phyloP scores from a whole-genome alignment of 2,329 filamentous ascomycete genomes.

The Arachnopeziza araneosa region DNA sequence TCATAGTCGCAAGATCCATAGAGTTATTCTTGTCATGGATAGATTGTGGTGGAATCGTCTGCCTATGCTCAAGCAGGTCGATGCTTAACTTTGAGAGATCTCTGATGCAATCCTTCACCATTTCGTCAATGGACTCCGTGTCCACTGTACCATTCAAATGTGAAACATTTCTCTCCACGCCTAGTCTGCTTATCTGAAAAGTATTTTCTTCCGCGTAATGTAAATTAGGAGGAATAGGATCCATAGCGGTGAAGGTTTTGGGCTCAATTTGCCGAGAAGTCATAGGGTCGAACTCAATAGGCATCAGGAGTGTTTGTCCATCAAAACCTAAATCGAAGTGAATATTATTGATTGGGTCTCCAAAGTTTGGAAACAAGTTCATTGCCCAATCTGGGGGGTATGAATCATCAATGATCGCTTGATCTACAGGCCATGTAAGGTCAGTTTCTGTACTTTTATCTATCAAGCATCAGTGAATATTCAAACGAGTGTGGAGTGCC shows the following conservation, averaged over 20 bases:
- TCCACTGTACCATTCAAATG: background rate
- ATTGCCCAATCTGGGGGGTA: background rate
- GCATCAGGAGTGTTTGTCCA: background rate
- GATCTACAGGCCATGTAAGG: background rate
- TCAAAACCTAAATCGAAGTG: background rate
- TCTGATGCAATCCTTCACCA: constrained; percentile 10
- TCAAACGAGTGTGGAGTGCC: background rate
- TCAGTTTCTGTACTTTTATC: background rate
- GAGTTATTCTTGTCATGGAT: constrained; percentile 13
- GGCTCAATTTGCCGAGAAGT: background rate
- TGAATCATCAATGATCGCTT: background rate
- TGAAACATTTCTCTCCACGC: background rate
- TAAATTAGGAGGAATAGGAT: background rate
- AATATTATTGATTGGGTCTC: background rate
- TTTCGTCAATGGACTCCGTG: background rate
- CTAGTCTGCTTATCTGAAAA: background rate
- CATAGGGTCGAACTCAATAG: background rate
- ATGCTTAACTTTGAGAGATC: constrained; percentile 20
- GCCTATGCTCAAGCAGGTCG: constrained; percentile 16
- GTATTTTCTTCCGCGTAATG: background rate
- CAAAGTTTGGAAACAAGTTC: background rate
- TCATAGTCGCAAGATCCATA: background rate
- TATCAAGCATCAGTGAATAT: background rate
- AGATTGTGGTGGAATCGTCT: constrained; percentile 17
- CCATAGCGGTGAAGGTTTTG: background rate